Conservation (phyloP, 768 basidiomycete genomes). For the Auricularia sp. region DNA sequence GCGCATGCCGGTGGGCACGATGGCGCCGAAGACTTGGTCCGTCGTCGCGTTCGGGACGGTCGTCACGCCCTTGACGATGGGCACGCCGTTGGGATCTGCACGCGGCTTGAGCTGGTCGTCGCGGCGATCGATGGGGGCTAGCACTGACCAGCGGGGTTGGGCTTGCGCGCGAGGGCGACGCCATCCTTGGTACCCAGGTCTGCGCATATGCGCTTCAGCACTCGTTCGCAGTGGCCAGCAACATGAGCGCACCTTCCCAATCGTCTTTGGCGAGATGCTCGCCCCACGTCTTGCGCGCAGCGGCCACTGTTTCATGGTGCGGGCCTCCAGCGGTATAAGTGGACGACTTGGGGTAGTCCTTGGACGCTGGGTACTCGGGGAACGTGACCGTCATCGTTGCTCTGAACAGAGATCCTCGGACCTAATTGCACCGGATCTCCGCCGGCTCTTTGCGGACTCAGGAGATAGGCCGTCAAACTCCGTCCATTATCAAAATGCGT, state of each 20-base stretch:
- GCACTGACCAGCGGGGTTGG: neutral
- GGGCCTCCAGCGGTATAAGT: neutral
- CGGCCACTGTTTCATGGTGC: neutral
- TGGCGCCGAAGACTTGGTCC: neutral
- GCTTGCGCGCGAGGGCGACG: neutral
- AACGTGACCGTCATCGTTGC: neutral
- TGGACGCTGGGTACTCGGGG: neutral
- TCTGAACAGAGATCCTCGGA: too few relatives aligned
- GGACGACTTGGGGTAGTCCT: neutral
- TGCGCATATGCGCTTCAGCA: neutral
- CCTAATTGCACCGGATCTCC: too few relatives aligned
- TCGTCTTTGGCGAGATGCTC: neutral
- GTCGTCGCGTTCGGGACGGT: neutral
- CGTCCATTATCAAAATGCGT: too few relatives aligned
- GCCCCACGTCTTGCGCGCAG: neutral
- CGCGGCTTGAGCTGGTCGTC: neutral
- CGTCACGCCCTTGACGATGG: conserved; percentile 1
- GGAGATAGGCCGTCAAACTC: too few relatives aligned
- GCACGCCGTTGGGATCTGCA: neutral
- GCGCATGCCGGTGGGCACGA: neutral
- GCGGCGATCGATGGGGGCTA: neutral
- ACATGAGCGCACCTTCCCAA: neutral
- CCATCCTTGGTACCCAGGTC: neutral
- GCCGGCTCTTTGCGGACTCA: too few relatives aligned
- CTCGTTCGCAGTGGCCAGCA: neutral